A percentile compares a stretch with the other conserved stretches of the same genome.
Conservation (phyloP, 2,329 filamentous ascomycete species). For the Colletotrichum viniferum region DNA sequence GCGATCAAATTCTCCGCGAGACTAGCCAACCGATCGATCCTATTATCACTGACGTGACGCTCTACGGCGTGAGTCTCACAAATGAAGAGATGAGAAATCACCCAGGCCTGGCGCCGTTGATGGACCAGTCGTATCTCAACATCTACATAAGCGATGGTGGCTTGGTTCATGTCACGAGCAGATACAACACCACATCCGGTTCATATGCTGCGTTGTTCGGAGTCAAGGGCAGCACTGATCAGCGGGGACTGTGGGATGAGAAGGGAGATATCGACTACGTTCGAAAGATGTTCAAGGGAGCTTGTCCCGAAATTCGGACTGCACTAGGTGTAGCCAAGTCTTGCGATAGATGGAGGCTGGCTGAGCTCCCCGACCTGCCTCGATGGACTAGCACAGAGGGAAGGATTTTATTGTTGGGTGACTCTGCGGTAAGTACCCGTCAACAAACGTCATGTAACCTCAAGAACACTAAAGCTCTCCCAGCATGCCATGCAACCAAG, state of each 20-base stretch:
- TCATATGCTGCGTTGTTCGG: conserved; percentile 21
- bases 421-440: conserved; percentile 14
- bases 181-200: conserved; percentile 19
- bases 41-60: conserved; percentile 18
- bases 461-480: fast-evolving
- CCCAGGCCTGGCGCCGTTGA: conserved; percentile 12
- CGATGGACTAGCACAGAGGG: conserved; percentile 24
- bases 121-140: conserved; percentile 23
- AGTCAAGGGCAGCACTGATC: conserved; percentile 23
- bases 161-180: conserved; percentile 14
- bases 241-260: conserved; percentile 27
- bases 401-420: conserved; percentile 22
- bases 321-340: conserved; percentile 8
- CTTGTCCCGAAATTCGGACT: conserved; percentile 20
- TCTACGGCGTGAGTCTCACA: conserved; percentile 22
- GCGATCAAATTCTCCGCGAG: neutral
- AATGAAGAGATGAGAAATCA: neutral
- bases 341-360: conserved; percentile 25
- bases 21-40: conserved; percentile 19
- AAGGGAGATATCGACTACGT: conserved; percentile 26
- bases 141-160: conserved; percentile 23
- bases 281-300: conserved; percentile 12
- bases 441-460: fast-evolving
- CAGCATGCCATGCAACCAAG: neutral
- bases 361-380: conserved; percentile 26